Percentiles rank a stretch among this genome's conserved stretches.
phyloP scores from a whole-genome alignment of 1,139 yeast species.

The Debaryomyces subglobosus region DNA sequence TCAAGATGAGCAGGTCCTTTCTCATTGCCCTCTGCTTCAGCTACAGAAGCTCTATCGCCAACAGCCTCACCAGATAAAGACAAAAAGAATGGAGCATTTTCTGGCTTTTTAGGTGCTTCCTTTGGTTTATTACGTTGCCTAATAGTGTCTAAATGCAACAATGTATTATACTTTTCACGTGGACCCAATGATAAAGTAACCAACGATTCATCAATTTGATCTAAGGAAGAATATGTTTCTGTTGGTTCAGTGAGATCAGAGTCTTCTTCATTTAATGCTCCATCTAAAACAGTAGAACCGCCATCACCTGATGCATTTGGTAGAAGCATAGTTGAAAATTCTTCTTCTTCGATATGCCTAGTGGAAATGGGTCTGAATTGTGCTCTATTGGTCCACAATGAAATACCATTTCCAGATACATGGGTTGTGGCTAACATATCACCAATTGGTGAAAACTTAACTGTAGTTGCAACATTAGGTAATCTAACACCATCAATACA shows the following conservation, averaged over 20 bases:
- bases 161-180: conserved; percentile 74
- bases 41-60: conserved; percentile 69
- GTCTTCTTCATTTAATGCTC: conserved; percentile 54
- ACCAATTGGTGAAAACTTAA: conserved; percentile 85
- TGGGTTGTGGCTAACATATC: conserved; percentile 94
- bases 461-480: conserved; percentile 75
- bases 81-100: conserved; percentile 80
- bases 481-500: conserved; percentile 91
- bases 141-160: conserved; percentile 81
- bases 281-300: conserved; percentile 74
- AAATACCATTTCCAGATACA: conserved; percentile 86
- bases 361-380: conserved; percentile 79
- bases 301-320: conserved; percentile 89
- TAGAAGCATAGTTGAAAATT: conserved; percentile 58
- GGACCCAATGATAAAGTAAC: conserved; percentile 80
- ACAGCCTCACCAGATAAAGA: conserved; percentile 64
- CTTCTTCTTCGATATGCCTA: conserved; percentile 74
- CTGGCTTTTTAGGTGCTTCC: conserved; percentile 87
- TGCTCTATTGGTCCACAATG: conserved; percentile 89
- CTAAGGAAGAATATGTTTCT: conserved; percentile 54
- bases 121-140: conserved; percentile 86
- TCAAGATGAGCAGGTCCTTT: conserved; percentile 14
- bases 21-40: conserved; percentile 45
- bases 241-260: conserved; percentile 26
- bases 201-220: conserved; percentile 65